A percentile compares a stretch with the other conserved stretches of the same genome.
Evolutionary conservation across 2,329 filamentous ascomycete species (phyloP).

Genomic region (Hypoxylon sp.): DNA sequence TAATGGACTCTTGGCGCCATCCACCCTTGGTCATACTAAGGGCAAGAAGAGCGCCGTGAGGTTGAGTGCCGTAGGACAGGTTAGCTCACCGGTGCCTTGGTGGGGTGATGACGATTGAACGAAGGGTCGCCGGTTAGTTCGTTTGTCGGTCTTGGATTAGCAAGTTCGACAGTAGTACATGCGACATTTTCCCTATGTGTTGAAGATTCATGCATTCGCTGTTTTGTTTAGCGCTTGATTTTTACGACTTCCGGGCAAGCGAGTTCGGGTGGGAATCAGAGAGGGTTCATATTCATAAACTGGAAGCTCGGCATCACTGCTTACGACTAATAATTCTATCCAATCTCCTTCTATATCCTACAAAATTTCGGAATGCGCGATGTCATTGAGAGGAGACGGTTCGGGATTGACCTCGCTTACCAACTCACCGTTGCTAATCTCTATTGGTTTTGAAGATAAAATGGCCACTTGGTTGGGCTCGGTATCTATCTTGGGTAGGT

Average conservation of each 20-base stretch:
- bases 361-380: conserved; percentile 17
- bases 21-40: conserved; percentile 43
- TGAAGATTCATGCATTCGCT: conserved; percentile 27
- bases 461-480: conserved; percentile 3
- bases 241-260: conserved; percentile 32
- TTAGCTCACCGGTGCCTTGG: conserved; percentile 54
- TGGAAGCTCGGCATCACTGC: conserved; percentile 34
- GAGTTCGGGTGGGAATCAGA: conserved; percentile 33
- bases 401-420: neutral
- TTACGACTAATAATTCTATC: conserved; percentile 39
- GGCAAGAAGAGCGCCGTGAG: conserved; percentile 60
- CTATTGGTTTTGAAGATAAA: conserved; percentile 2
- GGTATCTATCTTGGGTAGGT: conserved; percentile 9
- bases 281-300: conserved; percentile 22
- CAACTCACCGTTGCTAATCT: neutral
- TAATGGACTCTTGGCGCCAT: conserved; percentile 41
- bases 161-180: conserved; percentile 15
- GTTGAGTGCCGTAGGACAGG: conserved; percentile 59
- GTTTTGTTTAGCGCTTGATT: conserved; percentile 32
- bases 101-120: conserved; percentile 61
- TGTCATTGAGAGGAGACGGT: conserved; percentile 4
- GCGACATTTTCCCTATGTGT: conserved; percentile 24
- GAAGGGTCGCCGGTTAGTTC: neutral
- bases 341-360: conserved; percentile 22
- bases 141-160: neutral